Conservation (phyloP, 306 rosid species). For the Macrotyloma uniflorum region DNA sequence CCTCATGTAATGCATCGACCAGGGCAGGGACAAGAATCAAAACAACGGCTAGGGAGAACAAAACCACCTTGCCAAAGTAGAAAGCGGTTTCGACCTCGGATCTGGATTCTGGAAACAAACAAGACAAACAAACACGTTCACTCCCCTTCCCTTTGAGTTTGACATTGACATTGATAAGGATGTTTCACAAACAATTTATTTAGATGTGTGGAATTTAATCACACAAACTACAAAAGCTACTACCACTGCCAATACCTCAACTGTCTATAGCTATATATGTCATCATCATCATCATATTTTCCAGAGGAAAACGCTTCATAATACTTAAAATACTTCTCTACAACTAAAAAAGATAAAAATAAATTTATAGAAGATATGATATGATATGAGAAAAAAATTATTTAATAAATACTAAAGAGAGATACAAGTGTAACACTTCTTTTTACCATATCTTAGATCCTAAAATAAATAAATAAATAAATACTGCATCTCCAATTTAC, state of each 20-base stretch:
- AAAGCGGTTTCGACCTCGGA: slow-evolving; percentile 42
- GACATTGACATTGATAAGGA: slow-evolving; percentile 33
- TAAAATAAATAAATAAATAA: background rate
- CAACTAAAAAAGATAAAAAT: too few relatives aligned
- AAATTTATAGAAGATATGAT: too few relatives aligned
- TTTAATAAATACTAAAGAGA: too few relatives aligned
- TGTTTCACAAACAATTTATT: slow-evolving; percentile 18
- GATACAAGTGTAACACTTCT: too few relatives aligned
- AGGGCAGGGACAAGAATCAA: slow-evolving; percentile 19
- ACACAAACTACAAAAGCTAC: background rate
- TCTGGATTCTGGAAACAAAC: slow-evolving; percentile 24
- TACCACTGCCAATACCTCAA: background rate
- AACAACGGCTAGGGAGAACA: slow-evolving; percentile 53
- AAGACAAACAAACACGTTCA: slow-evolving; percentile 33
- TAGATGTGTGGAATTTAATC: slow-evolving; percentile 3
- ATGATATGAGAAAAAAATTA: too few relatives aligned
- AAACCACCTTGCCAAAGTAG: slow-evolving; percentile 46
- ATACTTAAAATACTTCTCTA: too few relatives aligned
- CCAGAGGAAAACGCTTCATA: too few relatives aligned
- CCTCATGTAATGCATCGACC: slow-evolving; percentile 31
- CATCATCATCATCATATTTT: background rate
- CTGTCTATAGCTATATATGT: background rate
- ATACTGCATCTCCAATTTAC: background rate
- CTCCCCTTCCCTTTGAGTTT: slow-evolving; percentile 19
- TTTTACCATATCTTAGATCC: background rate